These are phyloP conservation scores for Persicaria maculosa DNA, from an alignment of 148 eudicot genomes.

Conservation along the genomic window DNA sequence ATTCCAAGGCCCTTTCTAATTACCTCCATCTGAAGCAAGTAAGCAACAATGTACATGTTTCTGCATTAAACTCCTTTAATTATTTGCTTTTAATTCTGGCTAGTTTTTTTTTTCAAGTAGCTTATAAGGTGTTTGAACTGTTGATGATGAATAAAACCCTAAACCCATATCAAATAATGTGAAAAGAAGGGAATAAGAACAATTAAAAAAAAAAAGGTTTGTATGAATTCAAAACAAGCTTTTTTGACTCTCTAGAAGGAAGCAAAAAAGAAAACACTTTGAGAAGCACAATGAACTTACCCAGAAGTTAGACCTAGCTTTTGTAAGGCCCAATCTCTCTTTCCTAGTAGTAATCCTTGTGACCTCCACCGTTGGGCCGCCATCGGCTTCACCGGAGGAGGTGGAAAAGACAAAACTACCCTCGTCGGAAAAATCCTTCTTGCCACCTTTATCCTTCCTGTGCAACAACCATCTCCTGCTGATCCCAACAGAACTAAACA, in stretches of 20 bases:
- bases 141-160: not conserved
- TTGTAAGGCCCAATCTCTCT: conserved; percentile 32
- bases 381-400: not conserved
- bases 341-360: conserved; percentile 25
- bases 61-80: not conserved
- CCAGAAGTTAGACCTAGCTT: conserved; percentile 53
- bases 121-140: no score
- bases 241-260: conserved; percentile 7
- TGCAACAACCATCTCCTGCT: conserved; percentile 2
- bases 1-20: not conserved
- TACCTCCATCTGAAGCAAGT: not conserved
- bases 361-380: not conserved
- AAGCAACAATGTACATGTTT: not conserved
- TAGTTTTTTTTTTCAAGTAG: not conserved
- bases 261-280: not conserved
- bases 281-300: conserved; percentile 23
- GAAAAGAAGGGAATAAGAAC: not conserved
- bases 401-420: conserved; percentile 33
- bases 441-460: conserved; percentile 8
- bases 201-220: not conserved
- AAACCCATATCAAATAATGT: not conserved
- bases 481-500: conserved; percentile 11
- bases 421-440: conserved; percentile 21
- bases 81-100: not conserved
- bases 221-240: not conserved